Conservation (phyloP, 129 eudicot species). For the Lonicera japonica region DNA sequence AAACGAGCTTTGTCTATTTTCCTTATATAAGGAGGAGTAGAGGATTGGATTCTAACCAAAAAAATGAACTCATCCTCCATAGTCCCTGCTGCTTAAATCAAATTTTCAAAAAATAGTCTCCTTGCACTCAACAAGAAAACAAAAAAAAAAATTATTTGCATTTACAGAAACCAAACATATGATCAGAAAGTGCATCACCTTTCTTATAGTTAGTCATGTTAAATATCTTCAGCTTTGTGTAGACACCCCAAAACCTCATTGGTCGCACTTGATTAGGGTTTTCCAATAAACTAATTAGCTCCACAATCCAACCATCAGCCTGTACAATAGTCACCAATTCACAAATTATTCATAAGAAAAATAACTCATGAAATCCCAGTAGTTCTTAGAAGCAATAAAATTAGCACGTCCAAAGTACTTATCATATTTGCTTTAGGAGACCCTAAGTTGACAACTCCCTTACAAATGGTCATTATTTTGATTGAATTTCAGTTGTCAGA, state of each 20-base stretch:
- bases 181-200: slow-evolving; percentile 44
- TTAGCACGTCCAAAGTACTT: not conserved
- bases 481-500: no score
- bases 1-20: no score
- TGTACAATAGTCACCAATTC: slow-evolving; percentile 22
- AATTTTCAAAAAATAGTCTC: not conserved
- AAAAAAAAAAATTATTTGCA: not conserved
- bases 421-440: not conserved
- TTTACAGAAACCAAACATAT: not conserved
- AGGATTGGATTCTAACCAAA: no score
- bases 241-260: slow-evolving; percentile 97
- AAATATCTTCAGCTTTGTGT: slow-evolving; percentile 94
- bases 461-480: no score
- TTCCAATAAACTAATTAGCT: slow-evolving; percentile 61
- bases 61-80: not conserved
- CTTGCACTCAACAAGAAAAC: not conserved
- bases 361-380: not conserved
- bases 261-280: slow-evolving; percentile 96
- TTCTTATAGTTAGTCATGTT: slow-evolving; percentile 89
- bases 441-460: no score
- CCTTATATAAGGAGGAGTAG: no score
- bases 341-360: not conserved
- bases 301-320: slow-evolving; percentile 99
- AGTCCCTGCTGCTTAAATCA: not conserved
- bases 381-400: not conserved